These are phyloP conservation scores for Halophytophthora polymorphica DNA, from an alignment of 352 stramenopile species.

Conservation along the genomic window DNA sequence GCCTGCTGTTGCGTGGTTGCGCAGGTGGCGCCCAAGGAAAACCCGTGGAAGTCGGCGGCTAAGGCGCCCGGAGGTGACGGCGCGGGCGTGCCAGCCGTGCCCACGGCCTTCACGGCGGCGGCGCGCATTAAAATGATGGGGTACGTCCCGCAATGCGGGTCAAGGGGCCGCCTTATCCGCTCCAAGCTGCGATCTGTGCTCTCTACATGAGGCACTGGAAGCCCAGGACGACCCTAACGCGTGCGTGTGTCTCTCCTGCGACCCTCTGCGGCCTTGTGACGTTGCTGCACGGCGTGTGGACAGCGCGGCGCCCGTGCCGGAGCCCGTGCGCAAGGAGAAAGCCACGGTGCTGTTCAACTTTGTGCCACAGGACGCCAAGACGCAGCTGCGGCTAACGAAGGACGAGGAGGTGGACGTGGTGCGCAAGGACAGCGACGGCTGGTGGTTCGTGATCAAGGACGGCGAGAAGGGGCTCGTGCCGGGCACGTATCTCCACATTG, in stretches of 20 bases:
- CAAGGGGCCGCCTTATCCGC: neutral
- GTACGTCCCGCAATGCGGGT: constrained; percentile 17
- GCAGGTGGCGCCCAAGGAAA: constrained; percentile 38
- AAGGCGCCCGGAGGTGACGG: constrained; percentile 29
- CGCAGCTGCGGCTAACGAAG: constrained; percentile 67
- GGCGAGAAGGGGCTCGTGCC: constrained; percentile 80
- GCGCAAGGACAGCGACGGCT: constrained; percentile 79
- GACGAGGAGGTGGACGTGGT: constrained; percentile 73
- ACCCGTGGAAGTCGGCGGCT: constrained; percentile 53
- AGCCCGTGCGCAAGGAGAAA: constrained; percentile 53
- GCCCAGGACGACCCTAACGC: too few species aligned
- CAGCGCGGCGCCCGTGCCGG: constrained; percentile 26
- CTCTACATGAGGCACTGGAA: too few species aligned
- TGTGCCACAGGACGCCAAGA: constrained; percentile 61
- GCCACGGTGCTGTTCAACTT: constrained; percentile 78
- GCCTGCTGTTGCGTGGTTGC: neutral
- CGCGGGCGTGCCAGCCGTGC: constrained; percentile 52
- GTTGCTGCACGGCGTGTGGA: neutral
- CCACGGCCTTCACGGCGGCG: constrained; percentile 60
- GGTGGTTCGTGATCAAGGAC: constrained; percentile 80
- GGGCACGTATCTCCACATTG: constrained; percentile 66
- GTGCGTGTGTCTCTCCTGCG: too few species aligned
- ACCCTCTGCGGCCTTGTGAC: too few species aligned
- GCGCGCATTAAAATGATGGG: constrained; percentile 51
- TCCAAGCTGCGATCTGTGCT: neutral